phyloP scores from a whole-genome alignment of 2,329 filamentous ascomycete genomes.

The Parastagonospora nodorum region DNA sequence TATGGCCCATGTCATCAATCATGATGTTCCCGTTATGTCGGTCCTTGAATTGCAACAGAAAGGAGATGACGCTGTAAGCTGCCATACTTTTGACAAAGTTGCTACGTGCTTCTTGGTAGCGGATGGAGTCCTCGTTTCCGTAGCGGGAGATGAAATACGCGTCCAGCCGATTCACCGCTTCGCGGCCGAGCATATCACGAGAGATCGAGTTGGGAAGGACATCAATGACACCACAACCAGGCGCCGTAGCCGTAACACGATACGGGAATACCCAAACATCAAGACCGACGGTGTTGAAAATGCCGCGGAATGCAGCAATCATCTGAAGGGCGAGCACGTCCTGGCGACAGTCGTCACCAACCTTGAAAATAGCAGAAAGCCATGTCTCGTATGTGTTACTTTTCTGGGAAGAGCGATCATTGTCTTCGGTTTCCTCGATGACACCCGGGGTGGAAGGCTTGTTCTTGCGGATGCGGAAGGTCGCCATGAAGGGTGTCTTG shows the following conservation, averaged over 20 bases:
- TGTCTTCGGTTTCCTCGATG: slow-evolving; percentile 37
- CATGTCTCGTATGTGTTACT: slow-evolving; percentile 82
- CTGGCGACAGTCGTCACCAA: slow-evolving; percentile 96
- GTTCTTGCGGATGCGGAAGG: slow-evolving; percentile 91
- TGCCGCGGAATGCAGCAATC: slow-evolving; percentile 95
- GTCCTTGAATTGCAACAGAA: slow-evolving; percentile 97
- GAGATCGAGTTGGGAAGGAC: slow-evolving; percentile 97
- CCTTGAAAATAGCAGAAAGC: slow-evolving; percentile 99
- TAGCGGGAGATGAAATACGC: slow-evolving; percentile 99
- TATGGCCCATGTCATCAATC: slow-evolving; percentile 96
- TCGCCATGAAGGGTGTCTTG: slow-evolving; percentile 98
- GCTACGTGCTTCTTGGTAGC: slow-evolving; percentile 91
- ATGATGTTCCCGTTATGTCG: slow-evolving; percentile 99
- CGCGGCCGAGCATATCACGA: slow-evolving; percentile 96
- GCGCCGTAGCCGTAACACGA: slow-evolving; percentile 94
- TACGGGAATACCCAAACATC: slow-evolving; percentile 98
- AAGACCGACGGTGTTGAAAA: slow-evolving; percentile 92
- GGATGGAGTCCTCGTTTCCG: slow-evolving; percentile 91
- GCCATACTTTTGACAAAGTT: slow-evolving; percentile 99
- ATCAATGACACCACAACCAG: slow-evolving; percentile 97
- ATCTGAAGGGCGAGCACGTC: slow-evolving; percentile 96
- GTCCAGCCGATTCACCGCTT: slow-evolving; percentile 96
- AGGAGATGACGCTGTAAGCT: slow-evolving; percentile 95
- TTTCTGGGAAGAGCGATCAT: slow-evolving; percentile 38
- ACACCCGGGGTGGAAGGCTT: slow-evolving; percentile 49